Evolutionary conservation across 2,329 filamentous ascomycete species (phyloP).

Genomic region (Ophiostoma sp.): DNA sequence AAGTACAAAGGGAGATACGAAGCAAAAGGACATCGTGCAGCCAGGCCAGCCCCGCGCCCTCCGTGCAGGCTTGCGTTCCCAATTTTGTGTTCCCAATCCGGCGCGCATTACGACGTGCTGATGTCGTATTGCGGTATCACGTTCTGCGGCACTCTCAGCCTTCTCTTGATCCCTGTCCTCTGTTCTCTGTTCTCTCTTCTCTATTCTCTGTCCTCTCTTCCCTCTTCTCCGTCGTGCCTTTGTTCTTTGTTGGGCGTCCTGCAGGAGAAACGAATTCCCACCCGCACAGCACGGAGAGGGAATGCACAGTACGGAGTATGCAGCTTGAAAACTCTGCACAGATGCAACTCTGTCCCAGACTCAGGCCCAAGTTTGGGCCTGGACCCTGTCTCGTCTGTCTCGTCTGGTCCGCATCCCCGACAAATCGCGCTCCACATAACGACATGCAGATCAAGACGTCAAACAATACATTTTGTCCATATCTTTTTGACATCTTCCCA

Average conservation of each 20-base stretch:
- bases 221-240: neutral
- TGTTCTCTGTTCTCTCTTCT: neutral
- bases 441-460: too few relatives aligned
- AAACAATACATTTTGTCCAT: too few relatives aligned
- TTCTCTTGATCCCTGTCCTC: neutral
- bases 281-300: neutral
- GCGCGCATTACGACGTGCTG: neutral
- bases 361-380: neutral
- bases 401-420: neutral
- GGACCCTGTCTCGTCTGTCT: neutral
- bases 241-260: neutral
- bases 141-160: neutral
- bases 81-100: neutral
- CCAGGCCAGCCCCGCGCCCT: neutral
- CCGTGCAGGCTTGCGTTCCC: neutral
- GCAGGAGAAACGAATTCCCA: neutral
- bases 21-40: neutral
- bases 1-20: neutral
- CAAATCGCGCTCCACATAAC: neutral
- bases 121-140: neutral
- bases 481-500: too few relatives aligned
- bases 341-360: constrained; percentile 2
- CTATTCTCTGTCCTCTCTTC: neutral
- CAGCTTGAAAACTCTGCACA: constrained; percentile 20
- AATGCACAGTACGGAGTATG: too few relatives aligned